These are phyloP conservation scores for Thoreauomyces humboldtii DNA, from an alignment of 192 early-diverging fungal genomes.

Conservation along the genomic window DNA sequence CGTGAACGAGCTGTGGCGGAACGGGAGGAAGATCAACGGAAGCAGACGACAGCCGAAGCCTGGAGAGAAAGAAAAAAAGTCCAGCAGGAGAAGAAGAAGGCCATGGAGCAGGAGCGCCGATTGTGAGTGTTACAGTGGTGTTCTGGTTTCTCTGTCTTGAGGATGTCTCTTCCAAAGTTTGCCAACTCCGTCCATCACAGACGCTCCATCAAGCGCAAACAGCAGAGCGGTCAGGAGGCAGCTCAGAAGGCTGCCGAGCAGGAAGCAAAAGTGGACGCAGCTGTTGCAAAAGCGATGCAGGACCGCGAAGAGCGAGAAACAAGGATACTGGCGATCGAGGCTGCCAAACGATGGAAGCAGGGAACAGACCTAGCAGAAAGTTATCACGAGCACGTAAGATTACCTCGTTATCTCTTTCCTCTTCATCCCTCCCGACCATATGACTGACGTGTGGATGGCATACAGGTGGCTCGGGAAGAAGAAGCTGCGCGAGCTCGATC, in stretches of 20 bases:
- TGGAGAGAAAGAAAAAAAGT: constrained; percentile 35
- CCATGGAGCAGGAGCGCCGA: constrained; percentile 36
- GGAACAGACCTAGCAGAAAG: constrained; percentile 21
- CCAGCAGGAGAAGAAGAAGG: constrained; percentile 34
- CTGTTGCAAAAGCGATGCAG: constrained; percentile 24
- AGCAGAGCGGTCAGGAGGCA: constrained; percentile 31
- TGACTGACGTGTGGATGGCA: not conserved
- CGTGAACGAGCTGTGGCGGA: not conserved
- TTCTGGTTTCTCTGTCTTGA: not conserved
- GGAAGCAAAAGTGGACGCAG: constrained; percentile 35
- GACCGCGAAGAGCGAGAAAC: constrained; percentile 24
- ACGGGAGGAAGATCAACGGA: constrained; percentile 18
- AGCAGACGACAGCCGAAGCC: constrained; percentile 7
- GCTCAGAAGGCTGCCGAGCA: not conserved
- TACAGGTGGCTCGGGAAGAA: not conserved
- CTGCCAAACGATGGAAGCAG: constrained; percentile 18
- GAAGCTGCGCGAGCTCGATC: constrained; percentile 7
- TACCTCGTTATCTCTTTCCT: not conserved
- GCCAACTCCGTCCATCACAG: constrained; percentile 9
- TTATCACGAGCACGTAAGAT: constrained; percentile 26
- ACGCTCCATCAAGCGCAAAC: constrained; percentile 16
- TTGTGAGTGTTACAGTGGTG: constrained; percentile 17
- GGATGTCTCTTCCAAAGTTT: not conserved
- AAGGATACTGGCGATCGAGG: not conserved
- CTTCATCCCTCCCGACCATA: not conserved